Percentiles rank a stretch among this genome's conserved stretches.
Conservation (phyloP, 176 grass and related monocot genomes). For the barley (Hordeum vulgare) region DNA sequence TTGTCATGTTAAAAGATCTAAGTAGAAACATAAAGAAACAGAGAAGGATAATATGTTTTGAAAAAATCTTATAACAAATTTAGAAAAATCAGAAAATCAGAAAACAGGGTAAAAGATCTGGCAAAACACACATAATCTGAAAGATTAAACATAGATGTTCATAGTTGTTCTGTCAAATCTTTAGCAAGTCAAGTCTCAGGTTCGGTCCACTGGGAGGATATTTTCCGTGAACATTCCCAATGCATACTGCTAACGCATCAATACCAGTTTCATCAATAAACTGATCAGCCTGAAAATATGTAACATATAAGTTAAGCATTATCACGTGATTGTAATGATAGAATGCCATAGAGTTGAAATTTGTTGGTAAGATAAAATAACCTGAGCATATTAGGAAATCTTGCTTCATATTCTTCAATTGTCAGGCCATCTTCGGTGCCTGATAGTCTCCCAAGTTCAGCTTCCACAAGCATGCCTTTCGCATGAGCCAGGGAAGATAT, state of each 20-base stretch:
- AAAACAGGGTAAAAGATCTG: not conserved
- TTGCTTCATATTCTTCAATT: conserved; percentile 84
- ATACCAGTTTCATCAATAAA: conserved; percentile 83
- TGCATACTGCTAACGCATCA: conserved; percentile 90
- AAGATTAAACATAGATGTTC: not conserved
- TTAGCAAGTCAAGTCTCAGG: conserved; percentile 79
- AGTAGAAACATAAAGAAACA: not conserved
- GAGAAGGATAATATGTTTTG: not conserved
- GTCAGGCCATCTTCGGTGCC: conserved; percentile 91
- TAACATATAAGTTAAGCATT: conserved; percentile 11
- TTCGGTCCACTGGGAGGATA: conserved; percentile 72
- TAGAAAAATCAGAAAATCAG: not conserved
- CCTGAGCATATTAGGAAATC: conserved; percentile 75
- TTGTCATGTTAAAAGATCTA: not conserved
- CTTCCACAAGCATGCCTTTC: conserved; percentile 81
- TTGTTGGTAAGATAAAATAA: conserved; percentile 27
- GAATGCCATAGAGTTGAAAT: conserved; percentile 5
- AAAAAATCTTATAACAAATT: not conserved
- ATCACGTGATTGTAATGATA: conserved; percentile 16
- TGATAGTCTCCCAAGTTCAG: conserved; percentile 86
- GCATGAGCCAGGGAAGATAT: conserved; percentile 61
- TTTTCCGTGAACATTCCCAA: conserved; percentile 93
- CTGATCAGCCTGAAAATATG: conserved; percentile 58
- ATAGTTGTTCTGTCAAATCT: conserved; percentile 40
- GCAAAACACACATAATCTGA: too few relatives aligned